Base-by-base conservation (phyloP, 441 rosid genomes). In the Bruguiera hainesii region DNA sequence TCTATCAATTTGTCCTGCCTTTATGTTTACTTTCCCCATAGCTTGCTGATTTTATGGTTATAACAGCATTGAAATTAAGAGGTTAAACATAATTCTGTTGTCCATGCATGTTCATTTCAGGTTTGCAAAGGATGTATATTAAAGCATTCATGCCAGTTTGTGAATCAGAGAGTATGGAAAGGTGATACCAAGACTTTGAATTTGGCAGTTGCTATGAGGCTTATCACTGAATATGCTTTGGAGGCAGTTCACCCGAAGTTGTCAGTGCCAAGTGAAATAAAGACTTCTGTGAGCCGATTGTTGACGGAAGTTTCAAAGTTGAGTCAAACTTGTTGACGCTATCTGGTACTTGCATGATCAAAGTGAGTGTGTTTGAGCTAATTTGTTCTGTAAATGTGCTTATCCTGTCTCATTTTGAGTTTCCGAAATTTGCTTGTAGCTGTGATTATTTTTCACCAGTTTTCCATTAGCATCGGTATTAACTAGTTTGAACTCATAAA, bases 111-210 rank as follows among this genome's bases (percentile, higher is more conserved):
- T 65, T 70, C 61, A 15, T 65, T 64, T 60, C 80, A 92, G 98
- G 93, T 92, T 33, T 92, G 98, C 30, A 51, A 69, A 55, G 82
- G 67, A 71, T 92, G 98, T 68, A 75, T 67, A 26, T 61, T 89
- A 65, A 85, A 79, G 76, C 77, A 76, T n/a, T 85, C 86, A 2
- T 92, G 96, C 78, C 80, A 79, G 79, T 81, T 78, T 75, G 89
- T 76, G 42, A 88, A 88, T 73, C 84, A 85, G 71, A 73, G 68
- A 56, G 80, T 84, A 7, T 74, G 85, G 87, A 73, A 70, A 23
- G 73, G 71, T 48, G 78, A 78, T 61, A 55, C 70, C 33, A 76
- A 79, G 71, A 74, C 56, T 74, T 69, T 92, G 67, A 77, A 75
- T 65, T 77, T 92, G 72, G 77, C 74, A 59, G 79, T 29, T 63